Percentiles rank a stretch among this genome's conserved stretches.
Evolutionary conservation across 2,329 filamentous ascomycete species (phyloP).

Genomic region (Aaosphaeria arxii): DNA sequence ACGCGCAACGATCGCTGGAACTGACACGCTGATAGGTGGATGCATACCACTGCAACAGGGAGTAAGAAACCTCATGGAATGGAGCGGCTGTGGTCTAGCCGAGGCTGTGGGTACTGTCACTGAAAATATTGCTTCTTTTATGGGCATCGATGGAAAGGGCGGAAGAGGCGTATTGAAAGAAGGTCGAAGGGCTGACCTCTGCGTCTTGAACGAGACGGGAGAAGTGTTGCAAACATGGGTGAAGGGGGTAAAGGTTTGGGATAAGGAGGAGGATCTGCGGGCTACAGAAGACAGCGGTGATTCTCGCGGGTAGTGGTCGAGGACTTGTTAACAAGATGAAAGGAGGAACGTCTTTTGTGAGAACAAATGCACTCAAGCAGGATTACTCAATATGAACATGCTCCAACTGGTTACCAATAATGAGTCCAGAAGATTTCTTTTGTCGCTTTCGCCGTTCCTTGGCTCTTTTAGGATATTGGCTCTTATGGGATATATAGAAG

Average conservation of each 20-base stretch:
- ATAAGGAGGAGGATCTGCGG: constrained; percentile 30
- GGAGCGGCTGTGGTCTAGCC: constrained; percentile 46
- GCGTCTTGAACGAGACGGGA: constrained; percentile 45
- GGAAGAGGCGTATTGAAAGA: constrained; percentile 43
- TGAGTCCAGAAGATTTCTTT: too few species aligned
- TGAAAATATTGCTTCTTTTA: constrained; percentile 51
- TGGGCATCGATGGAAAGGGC: constrained; percentile 44
- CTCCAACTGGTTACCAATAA: too few species aligned
- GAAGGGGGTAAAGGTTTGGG: constrained; percentile 47
- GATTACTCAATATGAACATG: too few species aligned
- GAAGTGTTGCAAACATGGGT: constrained; percentile 53
- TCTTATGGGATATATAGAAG: too few species aligned
- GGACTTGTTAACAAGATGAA: neutral
- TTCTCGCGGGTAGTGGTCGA: constrained; percentile 13
- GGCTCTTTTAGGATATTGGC: too few species aligned
- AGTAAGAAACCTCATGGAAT: constrained; percentile 48
- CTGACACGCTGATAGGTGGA: constrained; percentile 54
- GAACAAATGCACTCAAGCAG: too few species aligned
- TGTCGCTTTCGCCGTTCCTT: too few species aligned
- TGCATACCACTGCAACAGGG: constrained; percentile 52
- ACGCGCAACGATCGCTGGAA: constrained; percentile 50
- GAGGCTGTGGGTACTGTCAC: constrained; percentile 50
- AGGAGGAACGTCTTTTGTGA: too few species aligned
- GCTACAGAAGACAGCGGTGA: constrained; percentile 28
- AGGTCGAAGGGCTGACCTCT: constrained; percentile 49